A percentile compares a stretch with the other conserved stretches of the same genome.
These are phyloP conservation scores for Gremmenia infestans DNA, from an alignment of 2,329 filamentous ascomycete species.

Conservation along the genomic window DNA sequence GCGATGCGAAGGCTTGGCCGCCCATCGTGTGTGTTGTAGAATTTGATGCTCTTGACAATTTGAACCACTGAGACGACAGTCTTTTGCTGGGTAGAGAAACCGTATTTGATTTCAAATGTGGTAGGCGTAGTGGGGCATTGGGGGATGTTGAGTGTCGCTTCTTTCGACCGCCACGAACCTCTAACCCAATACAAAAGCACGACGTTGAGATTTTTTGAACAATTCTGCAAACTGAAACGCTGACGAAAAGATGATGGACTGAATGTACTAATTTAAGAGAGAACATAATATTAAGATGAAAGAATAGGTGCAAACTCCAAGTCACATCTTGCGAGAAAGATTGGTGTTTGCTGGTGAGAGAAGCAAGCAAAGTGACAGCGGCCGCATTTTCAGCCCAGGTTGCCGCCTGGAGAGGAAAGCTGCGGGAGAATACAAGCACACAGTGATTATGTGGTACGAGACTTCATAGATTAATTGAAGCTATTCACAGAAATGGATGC, in stretches of 20 bases:
- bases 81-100: background rate
- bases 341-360: background rate
- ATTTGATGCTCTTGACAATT: background rate
- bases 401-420: background rate
- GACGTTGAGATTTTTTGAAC: too few species aligned
- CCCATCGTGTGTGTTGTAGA: slow-evolving; percentile 49
- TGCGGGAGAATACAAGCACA: background rate
- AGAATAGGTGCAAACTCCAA: background rate
- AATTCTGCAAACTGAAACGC: too few species aligned
- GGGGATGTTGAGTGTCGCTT: too few species aligned
- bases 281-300: background rate
- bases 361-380: background rate
- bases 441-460: too few species aligned
- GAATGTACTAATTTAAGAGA: background rate
- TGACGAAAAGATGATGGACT: too few species aligned
- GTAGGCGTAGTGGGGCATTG: too few species aligned
- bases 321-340: background rate
- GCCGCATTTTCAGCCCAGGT: background rate
- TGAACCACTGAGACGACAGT: background rate
- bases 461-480: too few species aligned
- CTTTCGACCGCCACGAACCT: too few species aligned
- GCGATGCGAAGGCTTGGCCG: slow-evolving; percentile 52
- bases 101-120: background rate
- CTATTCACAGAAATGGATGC: too few species aligned
- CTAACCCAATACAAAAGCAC: too few species aligned